A percentile compares a stretch with the other conserved stretches of the same genome.
These are phyloP conservation scores for Seminavis robusta DNA, from an alignment of 108 stramenopile species.

Conservation along the genomic window DNA sequence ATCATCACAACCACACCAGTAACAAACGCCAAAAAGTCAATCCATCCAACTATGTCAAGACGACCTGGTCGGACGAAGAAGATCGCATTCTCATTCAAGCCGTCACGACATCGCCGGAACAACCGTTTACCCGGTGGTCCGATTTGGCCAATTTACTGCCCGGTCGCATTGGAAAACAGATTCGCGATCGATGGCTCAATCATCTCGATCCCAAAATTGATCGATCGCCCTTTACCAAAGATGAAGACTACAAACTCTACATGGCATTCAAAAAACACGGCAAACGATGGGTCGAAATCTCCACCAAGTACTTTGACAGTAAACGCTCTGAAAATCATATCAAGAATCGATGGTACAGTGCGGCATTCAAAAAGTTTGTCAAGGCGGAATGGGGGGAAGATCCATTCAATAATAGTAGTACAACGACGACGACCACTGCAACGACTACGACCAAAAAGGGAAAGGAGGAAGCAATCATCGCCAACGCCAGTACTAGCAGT, in stretches of 20 bases:
- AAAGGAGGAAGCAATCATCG: too few relatives aligned
- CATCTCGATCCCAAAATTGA: constrained; percentile 88
- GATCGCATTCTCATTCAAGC: constrained; percentile 64
- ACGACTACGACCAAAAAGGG: too few relatives aligned
- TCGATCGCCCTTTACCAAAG: constrained; percentile 35
- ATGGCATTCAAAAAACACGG: constrained; percentile 21
- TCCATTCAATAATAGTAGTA: too few relatives aligned
- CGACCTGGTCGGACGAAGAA: constrained; percentile 85
- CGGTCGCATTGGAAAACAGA: constrained; percentile 93
- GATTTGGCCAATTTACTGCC: constrained; percentile 56
- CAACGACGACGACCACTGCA: too few relatives aligned
- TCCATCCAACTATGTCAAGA: too few relatives aligned
- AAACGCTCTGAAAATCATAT: constrained; percentile 59
- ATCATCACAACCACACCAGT: too few relatives aligned
- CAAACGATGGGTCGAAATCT: constrained; percentile 65
- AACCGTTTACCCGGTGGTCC: constrained; percentile 56
- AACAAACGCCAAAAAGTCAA: too few relatives aligned
- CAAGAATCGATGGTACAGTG: constrained; percentile 74
- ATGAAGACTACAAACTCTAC: constrained; percentile 34
- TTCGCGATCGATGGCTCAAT: constrained; percentile 94
- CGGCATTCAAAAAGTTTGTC: constrained; percentile 48
- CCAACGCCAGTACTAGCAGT: too few relatives aligned
- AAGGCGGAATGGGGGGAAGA: too few relatives aligned
- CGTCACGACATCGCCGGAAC: constrained; percentile 25
- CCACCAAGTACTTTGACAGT: constrained; percentile 40